These are phyloP conservation scores for Pouteria campechiana DNA, from an alignment of 179 eudicot genomes.

Conservation along the genomic window DNA sequence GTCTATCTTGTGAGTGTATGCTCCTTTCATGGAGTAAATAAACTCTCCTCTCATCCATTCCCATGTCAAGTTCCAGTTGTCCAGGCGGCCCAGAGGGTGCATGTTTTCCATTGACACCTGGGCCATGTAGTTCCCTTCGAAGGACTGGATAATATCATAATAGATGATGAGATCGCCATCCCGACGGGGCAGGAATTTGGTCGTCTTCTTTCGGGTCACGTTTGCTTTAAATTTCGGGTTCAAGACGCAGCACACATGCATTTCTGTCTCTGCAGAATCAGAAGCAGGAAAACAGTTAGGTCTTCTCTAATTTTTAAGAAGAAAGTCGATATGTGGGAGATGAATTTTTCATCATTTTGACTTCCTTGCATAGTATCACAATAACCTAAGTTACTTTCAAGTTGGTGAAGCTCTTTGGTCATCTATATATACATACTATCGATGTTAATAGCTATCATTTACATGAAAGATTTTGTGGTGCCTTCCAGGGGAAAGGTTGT, in stretches of 20 bases:
- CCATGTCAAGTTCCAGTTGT: slow-evolving; percentile 94
- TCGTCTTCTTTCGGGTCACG: slow-evolving; percentile 17
- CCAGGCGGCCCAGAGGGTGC: slow-evolving; percentile 74
- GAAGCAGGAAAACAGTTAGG: too few species aligned
- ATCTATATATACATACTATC: too few species aligned
- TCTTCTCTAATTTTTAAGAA: too few species aligned
- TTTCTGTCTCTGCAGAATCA: slow-evolving; percentile 25
- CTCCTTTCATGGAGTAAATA: slow-evolving; percentile 58
- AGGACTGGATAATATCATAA: slow-evolving; percentile 63
- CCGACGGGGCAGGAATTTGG: slow-evolving; percentile 32
- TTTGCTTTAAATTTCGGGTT: slow-evolving; percentile 59
- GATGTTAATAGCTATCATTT: too few species aligned
- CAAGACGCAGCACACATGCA: slow-evolving; percentile 53
- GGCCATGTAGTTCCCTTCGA: slow-evolving; percentile 52
- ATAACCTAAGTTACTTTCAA: too few species aligned
- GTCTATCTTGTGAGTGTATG: slow-evolving; percentile 51
- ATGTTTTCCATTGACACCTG: slow-evolving; percentile 73
- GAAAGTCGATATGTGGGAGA: too few species aligned
- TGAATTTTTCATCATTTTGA: too few species aligned
- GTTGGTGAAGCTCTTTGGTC: too few species aligned
- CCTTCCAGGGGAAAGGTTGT: too few species aligned
- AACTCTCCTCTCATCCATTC: slow-evolving; percentile 97
- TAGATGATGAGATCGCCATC: slow-evolving; percentile 61
- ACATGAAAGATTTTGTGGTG: too few species aligned
- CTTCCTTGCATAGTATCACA: too few species aligned